These are phyloP conservation scores for Eucalyptus sideroxylon DNA, from an alignment of 345 rosid species.

Conservation along the genomic window DNA sequence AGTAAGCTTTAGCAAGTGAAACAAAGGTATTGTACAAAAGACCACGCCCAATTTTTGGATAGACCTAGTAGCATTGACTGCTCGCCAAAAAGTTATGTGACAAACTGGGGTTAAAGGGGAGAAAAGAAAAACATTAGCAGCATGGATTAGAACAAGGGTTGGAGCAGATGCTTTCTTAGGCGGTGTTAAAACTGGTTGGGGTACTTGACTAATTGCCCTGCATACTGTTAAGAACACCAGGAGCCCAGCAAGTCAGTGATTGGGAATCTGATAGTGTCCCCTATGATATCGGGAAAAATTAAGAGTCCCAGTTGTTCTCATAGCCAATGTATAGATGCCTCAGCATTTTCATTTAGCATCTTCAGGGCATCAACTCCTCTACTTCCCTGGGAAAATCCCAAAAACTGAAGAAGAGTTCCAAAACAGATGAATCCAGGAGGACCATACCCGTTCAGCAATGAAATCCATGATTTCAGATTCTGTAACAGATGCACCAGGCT, in stretches of 20 bases:
- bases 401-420: not conserved
- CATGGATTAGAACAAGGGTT: not conserved
- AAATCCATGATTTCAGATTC: slow-evolving; percentile 55
- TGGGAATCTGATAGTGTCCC: not conserved
- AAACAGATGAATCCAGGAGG: not conserved
- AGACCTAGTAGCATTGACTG: not conserved
- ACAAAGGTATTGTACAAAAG: not conserved
- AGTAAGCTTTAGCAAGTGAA: not conserved
- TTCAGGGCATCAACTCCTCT: not conserved
- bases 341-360: not conserved
- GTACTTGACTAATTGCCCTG: not conserved
- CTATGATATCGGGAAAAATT: not conserved
- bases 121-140: not conserved
- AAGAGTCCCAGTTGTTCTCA: not conserved
- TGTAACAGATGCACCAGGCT: slow-evolving; percentile 42
- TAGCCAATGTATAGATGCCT: not conserved
- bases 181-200: not conserved
- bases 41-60: not conserved
- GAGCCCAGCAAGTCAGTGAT: not conserved
- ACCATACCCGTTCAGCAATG: slow-evolving; percentile 56
- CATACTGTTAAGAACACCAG: not conserved
- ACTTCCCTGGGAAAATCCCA: not conserved
- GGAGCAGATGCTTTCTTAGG: not conserved
- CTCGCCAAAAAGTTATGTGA: not conserved
- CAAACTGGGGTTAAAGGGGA: not conserved